Base-by-base conservation (phyloP, 1,139 yeast species). In the Yamadazyma spencermartinsiae region DNA sequence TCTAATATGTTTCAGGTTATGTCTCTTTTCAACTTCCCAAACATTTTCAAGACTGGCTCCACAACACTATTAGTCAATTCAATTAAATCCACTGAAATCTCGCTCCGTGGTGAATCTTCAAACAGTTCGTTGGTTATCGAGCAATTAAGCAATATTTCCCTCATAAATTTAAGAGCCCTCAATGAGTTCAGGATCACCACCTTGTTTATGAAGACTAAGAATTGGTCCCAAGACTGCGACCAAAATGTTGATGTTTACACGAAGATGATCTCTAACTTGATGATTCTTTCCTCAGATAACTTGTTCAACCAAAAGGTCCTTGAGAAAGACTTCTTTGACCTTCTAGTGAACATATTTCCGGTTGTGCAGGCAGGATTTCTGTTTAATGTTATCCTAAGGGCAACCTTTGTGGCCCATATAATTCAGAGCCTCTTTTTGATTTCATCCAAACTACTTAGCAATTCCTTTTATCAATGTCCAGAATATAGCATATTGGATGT, bases 81-180 rank as follows among this genome's bases (percentile, higher is more conserved):
- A 0, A 76, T 86, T 20, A 77, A 79, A 41, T 75, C 86, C 0
- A 56, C 75, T 11, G 96, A 87, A 52, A 80, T 86, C 10, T 66
- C 85, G 0, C 58, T 84, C 16, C 69, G 96, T 42, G 94, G 94
- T 0, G 55, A 61, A 2, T 45, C 63, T 3, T 58, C 74, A 8
- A 48, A 61, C 3, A 55, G 54, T 0, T 65, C 69, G 0, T 50
- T 81, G 14, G 56, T 86, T 0, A 61, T 80, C 3, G 68, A 69
- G 34, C 88, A 84, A 47, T 52, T 87, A 2, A 75, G 88, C 0
- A 73, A 79, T 43, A 84, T 83, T 42, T 55, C 76, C 0, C 55
- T 85, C 38, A 74, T 82, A 4, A 71, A 79, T 17, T 60, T 87
- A 48, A 64, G 95, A 42, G 73, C 79, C 0, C 63, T 79, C 38